Evolutionary conservation across 2,329 filamentous ascomycete genomes (phyloP).

Genomic region (Xylogone sp.): DNA sequence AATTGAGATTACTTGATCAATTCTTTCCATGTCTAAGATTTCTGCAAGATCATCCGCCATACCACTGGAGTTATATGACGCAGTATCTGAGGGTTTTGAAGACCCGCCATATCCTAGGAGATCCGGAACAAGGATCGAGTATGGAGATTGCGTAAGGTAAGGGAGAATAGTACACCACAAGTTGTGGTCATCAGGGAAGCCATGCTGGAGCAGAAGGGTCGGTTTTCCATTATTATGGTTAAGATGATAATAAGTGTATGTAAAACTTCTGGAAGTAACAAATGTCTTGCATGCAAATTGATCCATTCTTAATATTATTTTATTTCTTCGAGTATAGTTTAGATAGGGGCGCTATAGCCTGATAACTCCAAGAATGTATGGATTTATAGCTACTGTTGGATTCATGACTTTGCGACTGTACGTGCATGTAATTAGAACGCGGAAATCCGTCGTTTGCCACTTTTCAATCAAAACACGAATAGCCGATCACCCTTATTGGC

Average conservation of each 20-base stretch:
- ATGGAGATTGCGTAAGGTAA: conserved; percentile 10
- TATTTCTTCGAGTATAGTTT: too few relatives aligned
- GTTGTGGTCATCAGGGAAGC: conserved; percentile 39
- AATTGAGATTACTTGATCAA: conserved; percentile 34
- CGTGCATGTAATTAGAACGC: too few relatives aligned
- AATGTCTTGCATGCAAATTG: too few relatives aligned
- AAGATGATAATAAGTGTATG: conserved; percentile 3
- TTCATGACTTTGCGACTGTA: too few relatives aligned
- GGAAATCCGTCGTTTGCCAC: too few relatives aligned
- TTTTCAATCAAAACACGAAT: too few relatives aligned
- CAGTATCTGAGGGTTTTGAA: conserved; percentile 21
- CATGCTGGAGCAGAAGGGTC: conserved; percentile 43
- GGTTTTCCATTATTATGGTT: background rate
- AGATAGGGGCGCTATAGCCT: too few relatives aligned
- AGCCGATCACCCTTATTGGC: too few relatives aligned
- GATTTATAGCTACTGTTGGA: too few relatives aligned
- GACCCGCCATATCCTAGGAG: conserved; percentile 35
- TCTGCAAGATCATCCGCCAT: conserved; percentile 35
- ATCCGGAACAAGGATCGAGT: conserved; percentile 38
- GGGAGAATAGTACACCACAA: conserved; percentile 30
- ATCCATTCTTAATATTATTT: too few relatives aligned
- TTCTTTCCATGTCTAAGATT: conserved; percentile 35
- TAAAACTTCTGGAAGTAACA: too few relatives aligned
- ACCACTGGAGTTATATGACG: conserved; percentile 31
- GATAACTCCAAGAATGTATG: too few relatives aligned